Conservation (phyloP, 2,329 filamentous ascomycete species). For the Trichoderma sp. region DNA sequence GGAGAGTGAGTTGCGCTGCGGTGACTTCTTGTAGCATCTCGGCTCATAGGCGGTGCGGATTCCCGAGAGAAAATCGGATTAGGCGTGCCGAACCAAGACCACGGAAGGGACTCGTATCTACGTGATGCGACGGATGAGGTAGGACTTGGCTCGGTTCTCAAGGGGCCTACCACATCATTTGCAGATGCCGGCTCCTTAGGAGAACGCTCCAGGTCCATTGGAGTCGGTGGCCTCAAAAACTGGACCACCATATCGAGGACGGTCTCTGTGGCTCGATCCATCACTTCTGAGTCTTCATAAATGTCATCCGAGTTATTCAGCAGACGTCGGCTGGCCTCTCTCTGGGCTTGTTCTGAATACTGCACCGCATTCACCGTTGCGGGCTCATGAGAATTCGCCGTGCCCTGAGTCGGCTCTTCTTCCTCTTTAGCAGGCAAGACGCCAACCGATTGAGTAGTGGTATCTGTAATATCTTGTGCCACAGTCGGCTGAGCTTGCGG, state of each 20-base stretch:
- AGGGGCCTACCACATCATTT: slow-evolving; percentile 50
- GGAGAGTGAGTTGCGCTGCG: slow-evolving; percentile 9
- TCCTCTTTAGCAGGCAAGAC: background rate
- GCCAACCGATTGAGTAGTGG: background rate
- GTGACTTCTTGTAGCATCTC: slow-evolving; percentile 30
- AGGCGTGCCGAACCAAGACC: slow-evolving; percentile 50
- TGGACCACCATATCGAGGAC: slow-evolving; percentile 52
- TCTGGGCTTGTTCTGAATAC: background rate
- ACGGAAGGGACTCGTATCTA: slow-evolving; percentile 47
- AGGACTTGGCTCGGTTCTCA: slow-evolving; percentile 37
- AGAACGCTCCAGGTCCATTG: slow-evolving; percentile 42
- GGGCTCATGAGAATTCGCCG: background rate
- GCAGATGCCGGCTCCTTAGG: slow-evolving; percentile 51
- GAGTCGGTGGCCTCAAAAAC: slow-evolving; percentile 49
- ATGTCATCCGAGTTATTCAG: background rate
- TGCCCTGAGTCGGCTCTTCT: background rate
- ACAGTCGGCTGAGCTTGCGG: background rate
- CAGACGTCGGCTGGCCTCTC: background rate
- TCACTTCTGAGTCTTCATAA: background rate
- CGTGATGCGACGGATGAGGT: slow-evolving; percentile 32
- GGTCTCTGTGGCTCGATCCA: slow-evolving; percentile 39
- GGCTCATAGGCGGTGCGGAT: slow-evolving; percentile 25
- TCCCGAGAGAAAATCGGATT: slow-evolving; percentile 33
- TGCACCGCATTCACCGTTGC: background rate
- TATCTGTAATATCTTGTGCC: background rate